These are phyloP conservation scores for Aspergillus quadricinctus DNA, from an alignment of 2,329 filamentous ascomycete species.

Conservation along the genomic window DNA sequence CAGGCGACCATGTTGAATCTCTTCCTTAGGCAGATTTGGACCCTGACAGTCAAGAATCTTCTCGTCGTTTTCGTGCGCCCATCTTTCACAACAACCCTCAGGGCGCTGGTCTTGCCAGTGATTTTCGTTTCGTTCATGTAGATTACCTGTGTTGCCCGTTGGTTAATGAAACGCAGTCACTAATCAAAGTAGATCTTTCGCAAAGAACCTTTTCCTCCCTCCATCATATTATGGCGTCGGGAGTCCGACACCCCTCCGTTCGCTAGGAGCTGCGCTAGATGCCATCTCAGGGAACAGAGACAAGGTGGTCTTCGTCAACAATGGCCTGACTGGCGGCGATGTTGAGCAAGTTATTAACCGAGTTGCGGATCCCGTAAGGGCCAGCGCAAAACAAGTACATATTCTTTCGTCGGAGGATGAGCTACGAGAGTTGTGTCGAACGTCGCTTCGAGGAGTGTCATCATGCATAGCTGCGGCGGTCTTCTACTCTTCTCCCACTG, in stretches of 20 bases:
- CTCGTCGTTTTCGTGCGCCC: slow-evolving; percentile 52
- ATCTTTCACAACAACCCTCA: slow-evolving; percentile 50
- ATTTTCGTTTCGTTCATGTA: slow-evolving; percentile 48
- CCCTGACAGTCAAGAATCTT: slow-evolving; percentile 55
- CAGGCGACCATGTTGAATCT: slow-evolving; percentile 22
- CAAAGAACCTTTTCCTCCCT: slow-evolving; percentile 78
- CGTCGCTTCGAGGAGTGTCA: slow-evolving; percentile 62
- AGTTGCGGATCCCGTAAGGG: slow-evolving; percentile 55
- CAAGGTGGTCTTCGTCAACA: slow-evolving; percentile 75
- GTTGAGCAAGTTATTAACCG: slow-evolving; percentile 67
- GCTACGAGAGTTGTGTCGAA: slow-evolving; percentile 60
- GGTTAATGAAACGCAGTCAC: slow-evolving; percentile 6
- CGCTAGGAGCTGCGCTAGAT: slow-evolving; percentile 60
- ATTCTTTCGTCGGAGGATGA: slow-evolving; percentile 54
- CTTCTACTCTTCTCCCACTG: slow-evolving; percentile 69
- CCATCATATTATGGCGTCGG: slow-evolving; percentile 73
- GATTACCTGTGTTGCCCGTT: slow-evolving; percentile 4
- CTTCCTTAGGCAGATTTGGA: slow-evolving; percentile 51
- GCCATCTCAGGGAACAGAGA: slow-evolving; percentile 56
- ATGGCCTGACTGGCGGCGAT: slow-evolving; percentile 62
- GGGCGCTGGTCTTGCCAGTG: slow-evolving; percentile 54
- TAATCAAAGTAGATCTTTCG: slow-evolving; percentile 50
- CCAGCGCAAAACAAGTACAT: slow-evolving; percentile 44
- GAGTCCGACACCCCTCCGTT: slow-evolving; percentile 55
- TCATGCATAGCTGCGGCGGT: slow-evolving; percentile 69